These are phyloP conservation scores for Rhizopus delemar DNA, from an alignment of 371 early-diverging fungal species.

Conservation along the genomic window DNA sequence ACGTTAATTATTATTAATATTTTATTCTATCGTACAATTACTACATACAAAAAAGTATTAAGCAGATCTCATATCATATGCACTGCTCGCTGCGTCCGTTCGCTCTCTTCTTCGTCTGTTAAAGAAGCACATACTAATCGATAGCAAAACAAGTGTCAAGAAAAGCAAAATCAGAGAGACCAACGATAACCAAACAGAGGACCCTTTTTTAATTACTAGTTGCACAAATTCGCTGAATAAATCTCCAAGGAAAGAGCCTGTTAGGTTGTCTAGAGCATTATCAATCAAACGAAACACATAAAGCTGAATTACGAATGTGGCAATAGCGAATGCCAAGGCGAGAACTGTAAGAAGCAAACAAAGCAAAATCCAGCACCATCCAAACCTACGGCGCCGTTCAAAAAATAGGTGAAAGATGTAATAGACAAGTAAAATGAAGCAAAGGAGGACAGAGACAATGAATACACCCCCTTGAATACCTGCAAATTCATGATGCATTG, in stretches of 20 bases:
- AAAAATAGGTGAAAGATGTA: conserved; percentile 8
- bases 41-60: background rate
- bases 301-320: conserved; percentile 19
- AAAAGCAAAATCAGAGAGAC: conserved; percentile 21
- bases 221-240: conserved; percentile 10
- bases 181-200: conserved; percentile 28
- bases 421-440: conserved; percentile 19
- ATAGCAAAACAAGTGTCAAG: conserved; percentile 15
- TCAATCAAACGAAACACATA: conserved; percentile 9
- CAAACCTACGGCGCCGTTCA: background rate
- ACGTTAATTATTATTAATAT: no score
- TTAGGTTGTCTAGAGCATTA: conserved; percentile 3
- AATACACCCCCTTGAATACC: conserved; percentile 22
- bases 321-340: conserved; percentile 13
- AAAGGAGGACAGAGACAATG: conserved; percentile 20
- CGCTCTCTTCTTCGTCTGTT: background rate
- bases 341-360: conserved; percentile 3
- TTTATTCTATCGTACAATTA: no score
- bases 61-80: background rate
- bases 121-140: conserved; percentile 18
- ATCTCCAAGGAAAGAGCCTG: conserved; percentile 6
- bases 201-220: conserved; percentile 6
- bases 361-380: conserved; percentile 6
- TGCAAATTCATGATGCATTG: conserved; percentile 6
- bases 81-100: background rate